Evolutionary conservation across 2,329 filamentous ascomycete genomes (phyloP).

Genomic region (Atkinsonella hypoxylon): DNA sequence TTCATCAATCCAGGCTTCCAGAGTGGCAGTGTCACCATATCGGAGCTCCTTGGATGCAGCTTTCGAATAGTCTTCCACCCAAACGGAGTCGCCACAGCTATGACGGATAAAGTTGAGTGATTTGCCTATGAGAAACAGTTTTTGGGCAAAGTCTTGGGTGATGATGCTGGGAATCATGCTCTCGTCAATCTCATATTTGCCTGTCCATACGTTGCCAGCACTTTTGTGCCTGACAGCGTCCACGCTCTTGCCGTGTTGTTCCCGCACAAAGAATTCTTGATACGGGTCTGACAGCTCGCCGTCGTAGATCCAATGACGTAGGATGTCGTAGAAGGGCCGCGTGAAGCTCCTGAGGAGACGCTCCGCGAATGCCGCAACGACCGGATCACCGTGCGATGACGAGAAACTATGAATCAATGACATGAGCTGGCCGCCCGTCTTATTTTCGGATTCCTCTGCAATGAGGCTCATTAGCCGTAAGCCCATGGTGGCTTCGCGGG

Average conservation of each 20-base stretch:
- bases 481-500: slow-evolving; percentile 90
- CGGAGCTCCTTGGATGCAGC: slow-evolving; percentile 80
- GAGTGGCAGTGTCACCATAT: slow-evolving; percentile 84
- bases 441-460: slow-evolving; percentile 75
- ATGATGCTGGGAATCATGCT: slow-evolving; percentile 90
- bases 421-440: slow-evolving; percentile 82
- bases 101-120: slow-evolving; percentile 97
- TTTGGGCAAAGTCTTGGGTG: slow-evolving; percentile 84
- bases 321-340: slow-evolving; percentile 89
- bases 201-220: slow-evolving; percentile 91
- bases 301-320: slow-evolving; percentile 96
- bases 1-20: slow-evolving; percentile 89
- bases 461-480: slow-evolving; percentile 87
- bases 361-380: slow-evolving; percentile 87
- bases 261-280: slow-evolving; percentile 86
- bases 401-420: slow-evolving; percentile 89
- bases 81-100: slow-evolving; percentile 83
- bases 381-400: slow-evolving; percentile 86
- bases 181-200: slow-evolving; percentile 81
- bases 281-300: slow-evolving; percentile 96
- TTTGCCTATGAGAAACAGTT: slow-evolving; percentile 95
- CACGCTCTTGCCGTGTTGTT: slow-evolving; percentile 48
- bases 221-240: slow-evolving; percentile 43
- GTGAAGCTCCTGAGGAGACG: slow-evolving; percentile 78
- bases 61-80: slow-evolving; percentile 94